Conservation (phyloP, 371 early-diverging fungal species). For the Vairimorpha necatrix region DNA sequence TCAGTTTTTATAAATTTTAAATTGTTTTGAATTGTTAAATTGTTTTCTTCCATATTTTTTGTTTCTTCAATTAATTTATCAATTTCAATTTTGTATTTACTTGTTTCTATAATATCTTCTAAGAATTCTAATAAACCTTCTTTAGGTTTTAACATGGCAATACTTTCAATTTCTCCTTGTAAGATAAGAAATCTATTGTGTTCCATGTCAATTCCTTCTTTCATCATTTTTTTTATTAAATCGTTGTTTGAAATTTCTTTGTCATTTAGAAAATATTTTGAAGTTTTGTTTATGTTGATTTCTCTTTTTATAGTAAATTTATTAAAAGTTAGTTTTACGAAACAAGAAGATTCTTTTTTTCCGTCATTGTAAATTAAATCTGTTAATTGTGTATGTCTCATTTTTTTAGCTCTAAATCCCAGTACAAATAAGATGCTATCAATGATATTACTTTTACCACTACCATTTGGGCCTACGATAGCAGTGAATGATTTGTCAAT, state of each 20-base stretch:
- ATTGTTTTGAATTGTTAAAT: slow-evolving; percentile 72
- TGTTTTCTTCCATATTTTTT: slow-evolving; percentile 68
- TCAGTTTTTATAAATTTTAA: slow-evolving; percentile 60
- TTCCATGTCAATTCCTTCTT: slow-evolving; percentile 86
- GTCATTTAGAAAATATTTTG: slow-evolving; percentile 67
- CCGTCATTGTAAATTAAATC: slow-evolving; percentile 91
- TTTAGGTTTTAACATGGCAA: slow-evolving; percentile 94
- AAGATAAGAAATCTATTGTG: slow-evolving; percentile 96
- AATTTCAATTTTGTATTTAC: slow-evolving; percentile 77
- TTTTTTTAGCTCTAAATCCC: slow-evolving; percentile 94
- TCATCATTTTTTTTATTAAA: slow-evolving; percentile 71
- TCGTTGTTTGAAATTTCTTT: slow-evolving; percentile 24
- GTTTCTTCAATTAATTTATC: slow-evolving; percentile 67
- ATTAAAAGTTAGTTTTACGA: slow-evolving; percentile 86
- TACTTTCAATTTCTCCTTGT: slow-evolving; percentile 98
- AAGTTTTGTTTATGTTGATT: slow-evolving; percentile 36
- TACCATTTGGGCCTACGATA: slow-evolving; percentile 95
- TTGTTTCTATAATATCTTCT: slow-evolving; percentile 97
- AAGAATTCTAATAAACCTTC: slow-evolving; percentile 95
- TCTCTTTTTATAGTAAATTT: slow-evolving; percentile 65
- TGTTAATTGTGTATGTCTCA: slow-evolving; percentile 87
- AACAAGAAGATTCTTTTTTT: slow-evolving; percentile 71
- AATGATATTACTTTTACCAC: slow-evolving; percentile 97
- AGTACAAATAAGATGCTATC: slow-evolving; percentile 97
- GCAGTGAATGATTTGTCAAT: slow-evolving; percentile 66